These are phyloP conservation scores for Botrytis fragariae DNA, from an alignment of 2,329 filamentous ascomycete species.

Conservation along the genomic window DNA sequence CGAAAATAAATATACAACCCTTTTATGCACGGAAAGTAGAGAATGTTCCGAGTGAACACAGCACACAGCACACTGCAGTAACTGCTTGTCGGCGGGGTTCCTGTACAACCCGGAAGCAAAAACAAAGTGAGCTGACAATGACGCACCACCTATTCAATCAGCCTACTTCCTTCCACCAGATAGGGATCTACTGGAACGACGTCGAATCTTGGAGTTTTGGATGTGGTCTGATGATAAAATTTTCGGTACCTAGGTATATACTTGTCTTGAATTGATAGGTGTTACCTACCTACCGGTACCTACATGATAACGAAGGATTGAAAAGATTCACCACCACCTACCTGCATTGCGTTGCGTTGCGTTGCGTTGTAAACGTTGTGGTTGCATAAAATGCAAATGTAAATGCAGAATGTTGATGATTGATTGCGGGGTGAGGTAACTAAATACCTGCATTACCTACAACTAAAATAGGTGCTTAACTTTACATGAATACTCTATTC, in stretches of 20 bases:
- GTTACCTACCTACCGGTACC: neutral
- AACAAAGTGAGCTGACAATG: neutral
- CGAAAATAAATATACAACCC: neutral
- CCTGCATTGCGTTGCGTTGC: neutral
- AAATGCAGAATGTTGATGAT: neutral
- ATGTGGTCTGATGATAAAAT: neutral
- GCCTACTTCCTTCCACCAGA: neutral
- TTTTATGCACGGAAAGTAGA: neutral
- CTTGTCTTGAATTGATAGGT: neutral
- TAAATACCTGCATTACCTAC: neutral
- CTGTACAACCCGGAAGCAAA: neutral
- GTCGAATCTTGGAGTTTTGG: neutral
- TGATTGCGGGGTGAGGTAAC: neutral
- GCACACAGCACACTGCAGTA: neutral
- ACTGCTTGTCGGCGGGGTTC: neutral
- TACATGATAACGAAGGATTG: neutral
- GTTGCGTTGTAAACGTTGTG: neutral
- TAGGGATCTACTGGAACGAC: too few relatives aligned
- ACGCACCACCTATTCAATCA: neutral
- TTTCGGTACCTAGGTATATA: rapidly evolving
- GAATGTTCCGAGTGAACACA: neutral
- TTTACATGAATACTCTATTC: too few relatives aligned
- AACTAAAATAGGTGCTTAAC: too few relatives aligned
- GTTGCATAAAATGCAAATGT: neutral
- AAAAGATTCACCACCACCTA: neutral